phyloP scores from a whole-genome alignment of 108 stramenopile species.

The Pinguiococcus pyrenoidosus region DNA sequence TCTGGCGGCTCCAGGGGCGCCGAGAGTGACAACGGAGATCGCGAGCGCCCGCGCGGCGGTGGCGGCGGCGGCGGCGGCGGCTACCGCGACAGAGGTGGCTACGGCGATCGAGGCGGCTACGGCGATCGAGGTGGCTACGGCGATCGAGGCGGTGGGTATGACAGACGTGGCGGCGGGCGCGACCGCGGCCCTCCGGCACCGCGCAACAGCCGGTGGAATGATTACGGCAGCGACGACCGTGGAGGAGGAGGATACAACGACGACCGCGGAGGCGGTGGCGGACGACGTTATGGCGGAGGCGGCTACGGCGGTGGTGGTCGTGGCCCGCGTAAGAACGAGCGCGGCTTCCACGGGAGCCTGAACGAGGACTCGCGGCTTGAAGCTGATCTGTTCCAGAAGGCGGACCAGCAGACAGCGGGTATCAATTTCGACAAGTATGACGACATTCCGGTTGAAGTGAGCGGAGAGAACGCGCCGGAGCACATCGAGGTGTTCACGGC shows the following conservation, averaged over 20 bases:
- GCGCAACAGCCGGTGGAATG: constrained; percentile 18
- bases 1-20: neutral
- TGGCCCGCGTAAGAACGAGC: constrained; percentile 5
- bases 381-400: constrained; percentile 28
- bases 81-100: neutral
- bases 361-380: constrained; percentile 33
- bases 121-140: neutral
- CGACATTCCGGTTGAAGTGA: constrained; percentile 89
- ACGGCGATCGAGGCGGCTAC: constrained; percentile 7
- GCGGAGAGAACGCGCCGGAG: constrained; percentile 65
- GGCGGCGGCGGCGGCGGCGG: constrained; percentile 15
- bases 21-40: neutral
- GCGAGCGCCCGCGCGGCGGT: neutral
- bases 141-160: constrained; percentile 1
- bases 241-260: too few relatives aligned
- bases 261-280: constrained; percentile 18
- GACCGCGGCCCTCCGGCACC: constrained; percentile 6
- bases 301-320: constrained; percentile 10
- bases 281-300: constrained; percentile 7
- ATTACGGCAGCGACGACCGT: too few relatives aligned
- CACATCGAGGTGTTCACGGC: constrained; percentile 68
- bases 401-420: constrained; percentile 72
- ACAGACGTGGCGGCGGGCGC: neutral
- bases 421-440: constrained; percentile 98
- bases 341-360: constrained; percentile 41